Conservation (phyloP, 164 flowering plant species). For the Dillenia turbinata region DNA sequence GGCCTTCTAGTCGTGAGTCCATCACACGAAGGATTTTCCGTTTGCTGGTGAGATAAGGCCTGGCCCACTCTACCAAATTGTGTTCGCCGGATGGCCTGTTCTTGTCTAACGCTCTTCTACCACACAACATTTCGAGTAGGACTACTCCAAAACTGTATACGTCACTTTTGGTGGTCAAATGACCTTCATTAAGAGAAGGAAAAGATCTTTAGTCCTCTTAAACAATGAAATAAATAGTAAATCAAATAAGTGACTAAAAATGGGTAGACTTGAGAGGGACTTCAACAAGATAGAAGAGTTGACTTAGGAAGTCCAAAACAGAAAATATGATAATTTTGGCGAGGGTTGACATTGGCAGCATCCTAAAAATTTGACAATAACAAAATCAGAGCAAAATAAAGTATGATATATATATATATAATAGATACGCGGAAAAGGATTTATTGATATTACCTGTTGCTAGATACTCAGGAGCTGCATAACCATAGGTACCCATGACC, state of each 20-base stretch:
- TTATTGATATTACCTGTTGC: slow-evolving; percentile 55
- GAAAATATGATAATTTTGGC: no score
- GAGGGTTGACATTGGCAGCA: no score
- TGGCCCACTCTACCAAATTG: slow-evolving; percentile 75
- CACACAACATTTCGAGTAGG: slow-evolving; percentile 70
- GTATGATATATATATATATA: no score
- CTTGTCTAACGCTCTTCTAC: slow-evolving; percentile 60
- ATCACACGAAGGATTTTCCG: slow-evolving; percentile 52
- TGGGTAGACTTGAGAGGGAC: no score
- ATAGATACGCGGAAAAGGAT: no score
- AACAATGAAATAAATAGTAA: no score
- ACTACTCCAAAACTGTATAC: slow-evolving; percentile 90
- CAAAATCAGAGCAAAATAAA: no score
- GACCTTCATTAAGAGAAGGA: slow-evolving; percentile 46
- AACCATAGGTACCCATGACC: slow-evolving; percentile 89
- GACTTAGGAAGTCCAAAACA: no score
- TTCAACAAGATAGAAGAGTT: no score
- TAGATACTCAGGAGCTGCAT: slow-evolving; percentile 89
- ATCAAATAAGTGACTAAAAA: no score
- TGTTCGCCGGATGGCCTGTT: slow-evolving; percentile 76
- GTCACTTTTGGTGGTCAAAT: slow-evolving; percentile 69
- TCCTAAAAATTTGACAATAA: no score
- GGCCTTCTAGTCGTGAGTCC: slow-evolving; percentile 65
- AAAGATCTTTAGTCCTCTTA: background rate
- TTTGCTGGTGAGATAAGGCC: slow-evolving; percentile 59